phyloP scores from a whole-genome alignment of 345 rosid species.

The Salix purpurea region DNA sequence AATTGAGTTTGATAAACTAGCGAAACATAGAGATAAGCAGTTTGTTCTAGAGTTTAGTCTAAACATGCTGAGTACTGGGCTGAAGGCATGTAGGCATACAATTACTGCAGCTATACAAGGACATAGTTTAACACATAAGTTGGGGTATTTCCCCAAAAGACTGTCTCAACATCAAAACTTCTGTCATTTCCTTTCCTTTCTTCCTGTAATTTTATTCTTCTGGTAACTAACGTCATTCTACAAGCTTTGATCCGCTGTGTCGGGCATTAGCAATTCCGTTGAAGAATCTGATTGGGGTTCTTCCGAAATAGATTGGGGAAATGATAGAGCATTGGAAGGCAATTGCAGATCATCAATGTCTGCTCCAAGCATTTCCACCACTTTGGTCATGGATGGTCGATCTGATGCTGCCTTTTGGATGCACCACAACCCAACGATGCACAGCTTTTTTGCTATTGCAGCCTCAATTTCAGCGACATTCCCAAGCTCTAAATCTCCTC shows the following conservation, averaged over 20 bases:
- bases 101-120: too few species aligned
- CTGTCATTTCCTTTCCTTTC: too few species aligned
- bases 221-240: neutral
- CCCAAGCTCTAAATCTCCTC: slow-evolving; percentile 22
- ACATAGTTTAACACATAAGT: neutral
- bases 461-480: slow-evolving; percentile 15
- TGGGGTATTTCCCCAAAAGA: neutral
- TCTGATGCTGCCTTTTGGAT: slow-evolving; percentile 28
- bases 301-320: neutral
- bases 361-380: slow-evolving; percentile 34
- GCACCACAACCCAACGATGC: slow-evolving; percentile 39
- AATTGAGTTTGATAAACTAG: neutral
- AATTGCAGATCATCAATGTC: slow-evolving; percentile 19
- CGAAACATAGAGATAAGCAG: neutral
- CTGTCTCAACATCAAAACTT: neutral
- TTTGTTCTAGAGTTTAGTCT: neutral
- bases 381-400: slow-evolving; percentile 36
- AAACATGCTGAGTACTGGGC: neutral
- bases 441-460: slow-evolving; percentile 25
- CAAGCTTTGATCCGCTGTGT: slow-evolving; percentile 12
- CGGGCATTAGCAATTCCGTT: slow-evolving; percentile 18
- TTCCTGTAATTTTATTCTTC: neutral
- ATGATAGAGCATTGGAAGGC: slow-evolving; percentile 30
- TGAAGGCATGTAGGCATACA: too few species aligned
- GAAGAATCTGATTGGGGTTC: slow-evolving; percentile 16